A percentile compares a stretch with the other conserved stretches of the same genome.
phyloP scores from a whole-genome alignment of 192 early-diverging fungal genomes.

The Rhizophagus prolifer region DNA sequence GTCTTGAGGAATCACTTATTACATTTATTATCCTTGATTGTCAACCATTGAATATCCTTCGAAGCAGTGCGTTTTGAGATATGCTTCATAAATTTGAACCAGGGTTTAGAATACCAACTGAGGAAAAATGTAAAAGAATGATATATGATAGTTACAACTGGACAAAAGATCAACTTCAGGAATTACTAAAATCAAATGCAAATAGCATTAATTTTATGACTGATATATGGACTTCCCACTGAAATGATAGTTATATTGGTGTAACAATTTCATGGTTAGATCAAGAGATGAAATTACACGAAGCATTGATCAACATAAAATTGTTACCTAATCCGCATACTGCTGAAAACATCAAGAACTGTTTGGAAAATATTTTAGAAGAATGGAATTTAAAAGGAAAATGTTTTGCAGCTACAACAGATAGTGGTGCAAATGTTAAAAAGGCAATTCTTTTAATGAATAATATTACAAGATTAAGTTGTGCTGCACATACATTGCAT shows the following conservation, averaged over 20 bases:
- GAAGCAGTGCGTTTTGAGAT: background rate
- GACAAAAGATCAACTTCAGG: too few relatives aligned
- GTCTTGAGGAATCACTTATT: background rate
- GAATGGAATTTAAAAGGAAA: background rate
- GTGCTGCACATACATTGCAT: background rate
- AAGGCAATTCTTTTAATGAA: background rate
- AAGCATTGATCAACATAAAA: background rate
- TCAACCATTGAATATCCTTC: background rate
- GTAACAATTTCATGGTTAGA: background rate
- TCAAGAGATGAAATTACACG: background rate
- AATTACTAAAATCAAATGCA: background rate
- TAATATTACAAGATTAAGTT: background rate
- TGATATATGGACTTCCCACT: background rate
- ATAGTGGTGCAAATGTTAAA: background rate
- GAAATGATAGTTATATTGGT: background rate
- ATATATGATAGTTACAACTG: background rate
- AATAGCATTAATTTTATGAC: background rate
- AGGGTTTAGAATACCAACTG: background rate
- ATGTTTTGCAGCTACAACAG: background rate
- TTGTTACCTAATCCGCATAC: background rate
- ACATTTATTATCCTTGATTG: background rate
- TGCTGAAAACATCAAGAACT: background rate
- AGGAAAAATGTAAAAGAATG: background rate
- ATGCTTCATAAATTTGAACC: background rate
- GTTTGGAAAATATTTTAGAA: background rate